Base-by-base conservation (phyloP, 2,329 filamentous ascomycete species). In the Hypoxylon sp. region DNA sequence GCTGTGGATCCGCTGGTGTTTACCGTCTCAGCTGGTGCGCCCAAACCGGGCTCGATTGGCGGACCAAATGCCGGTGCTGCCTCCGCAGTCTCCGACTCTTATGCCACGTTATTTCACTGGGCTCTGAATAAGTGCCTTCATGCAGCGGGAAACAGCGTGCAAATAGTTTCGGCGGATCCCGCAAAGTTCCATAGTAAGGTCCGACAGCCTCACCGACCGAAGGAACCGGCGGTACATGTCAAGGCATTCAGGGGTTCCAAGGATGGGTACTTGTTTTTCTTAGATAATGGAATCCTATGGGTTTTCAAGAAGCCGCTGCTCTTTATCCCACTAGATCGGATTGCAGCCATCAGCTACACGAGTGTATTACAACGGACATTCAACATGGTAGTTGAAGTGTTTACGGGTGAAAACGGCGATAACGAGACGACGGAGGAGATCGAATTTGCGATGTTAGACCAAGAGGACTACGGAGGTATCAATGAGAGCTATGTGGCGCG, bases 391-490 rank as follows among this genome's bases (percentile, higher is more conserved):
- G 83, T 91, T 0, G 89, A 91, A 74, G 82, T 90, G 4, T 87
- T 87, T 56, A 79, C 82, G 0, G 73, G 70, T 31, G 71, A 76
- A 52, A 73, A 71, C 8, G 81, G 77, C 3, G 82, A 82, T 10
- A 82, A 80, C 15, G 84, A 85, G 42, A 78, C 76, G 11, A 87
- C 82, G 1, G 86, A 90, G 68, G 89, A 92, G 74, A 79, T 91
- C 21, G 89, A 92, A 75, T 92, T 92, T 69, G 83, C 83, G 39
- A 92, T 92, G 90, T 77, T 92, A 17, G 90, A 92, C 72, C 89
- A 92, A 78, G 88, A 89, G 70, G 89, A 92, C 74, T 91, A 90
- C 67, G 81, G 80, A 3, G 87, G 85, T 21, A 91, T 92, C 67
- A 88, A 91, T 72, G 84, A 87, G 69, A 76, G 75, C n/a, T 92